A percentile compares a stretch with the other conserved stretches of the same genome.
These are phyloP conservation scores for Calamus simplicifolius DNA, from an alignment of 176 grass and related monocot species.

Conservation along the genomic window DNA sequence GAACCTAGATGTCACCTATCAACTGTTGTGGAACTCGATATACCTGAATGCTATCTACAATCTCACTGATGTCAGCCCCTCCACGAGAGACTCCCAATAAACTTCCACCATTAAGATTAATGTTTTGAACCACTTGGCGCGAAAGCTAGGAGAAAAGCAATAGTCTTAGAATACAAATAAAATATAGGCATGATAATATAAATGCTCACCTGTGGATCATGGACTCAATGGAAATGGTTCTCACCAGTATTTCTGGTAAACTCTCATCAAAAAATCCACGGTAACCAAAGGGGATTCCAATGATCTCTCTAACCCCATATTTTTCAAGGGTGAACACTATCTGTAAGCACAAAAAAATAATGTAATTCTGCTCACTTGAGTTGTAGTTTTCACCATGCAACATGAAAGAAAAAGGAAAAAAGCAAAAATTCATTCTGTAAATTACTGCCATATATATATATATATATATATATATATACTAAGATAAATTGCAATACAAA, in stretches of 20 bases:
- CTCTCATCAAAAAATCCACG: constrained; percentile 78
- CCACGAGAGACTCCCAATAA: constrained; percentile 91
- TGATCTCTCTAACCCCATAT: constrained; percentile 95
- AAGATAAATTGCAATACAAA: too few species aligned
- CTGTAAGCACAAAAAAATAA: constrained; percentile 36
- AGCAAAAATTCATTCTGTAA: too few species aligned
- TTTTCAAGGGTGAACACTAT: constrained; percentile 97
- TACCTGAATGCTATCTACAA: constrained; percentile 97
- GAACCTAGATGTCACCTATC: too few species aligned
- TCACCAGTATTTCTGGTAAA: constrained; percentile 77
- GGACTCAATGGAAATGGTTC: constrained; percentile 19
- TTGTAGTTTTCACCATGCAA: too few species aligned
- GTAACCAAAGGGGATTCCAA: constrained; percentile 87
- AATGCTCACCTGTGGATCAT: background rate
- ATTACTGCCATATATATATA: too few species aligned
- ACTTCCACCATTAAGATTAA: constrained; percentile 94
- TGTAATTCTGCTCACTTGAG: too few species aligned
- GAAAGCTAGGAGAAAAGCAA: constrained; percentile 45
- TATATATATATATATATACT: too few species aligned
- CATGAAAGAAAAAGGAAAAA: too few species aligned
- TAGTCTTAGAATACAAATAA: constrained; percentile 1
- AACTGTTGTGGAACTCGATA: background rate
- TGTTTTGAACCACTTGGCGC: constrained; percentile 84
- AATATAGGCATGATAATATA: too few species aligned
- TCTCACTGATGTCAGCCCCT: constrained; percentile 54